Conservation (phyloP, 306 rosid species). For the Oxytropis ochrocephala region DNA sequence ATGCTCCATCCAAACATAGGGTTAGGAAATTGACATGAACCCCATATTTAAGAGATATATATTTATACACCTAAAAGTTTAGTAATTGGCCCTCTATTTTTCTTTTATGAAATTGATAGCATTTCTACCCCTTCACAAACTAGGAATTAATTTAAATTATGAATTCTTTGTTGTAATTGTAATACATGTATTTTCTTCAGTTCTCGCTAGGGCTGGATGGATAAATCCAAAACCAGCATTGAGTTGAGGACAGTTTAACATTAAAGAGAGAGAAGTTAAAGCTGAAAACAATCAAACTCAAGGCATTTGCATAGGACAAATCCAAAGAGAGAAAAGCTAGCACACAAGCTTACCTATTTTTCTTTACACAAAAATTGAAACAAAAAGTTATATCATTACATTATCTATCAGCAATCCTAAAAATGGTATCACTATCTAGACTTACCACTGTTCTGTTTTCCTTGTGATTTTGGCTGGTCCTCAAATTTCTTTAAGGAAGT, state of each 20-base stretch:
- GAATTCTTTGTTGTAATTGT: neutral
- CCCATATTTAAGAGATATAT: no score
- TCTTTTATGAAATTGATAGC: no score
- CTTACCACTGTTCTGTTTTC: slow-evolving; percentile 34
- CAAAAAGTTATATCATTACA: slow-evolving; percentile 21
- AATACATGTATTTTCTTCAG: neutral
- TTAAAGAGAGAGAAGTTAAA: neutral
- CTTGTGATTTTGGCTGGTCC: slow-evolving; percentile 35
- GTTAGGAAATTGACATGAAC: no score
- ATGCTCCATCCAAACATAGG: no score
- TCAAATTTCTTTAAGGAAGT: slow-evolving; percentile 32
- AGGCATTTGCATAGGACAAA: neutral
- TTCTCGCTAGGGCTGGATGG: neutral
- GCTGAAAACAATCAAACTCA: neutral
- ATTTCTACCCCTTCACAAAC: no score
- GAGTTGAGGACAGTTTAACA: neutral
- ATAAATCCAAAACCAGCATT: neutral
- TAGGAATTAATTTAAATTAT: no score
- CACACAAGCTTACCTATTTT: neutral
- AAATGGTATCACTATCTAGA: slow-evolving; percentile 16
- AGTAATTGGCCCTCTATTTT: no score
- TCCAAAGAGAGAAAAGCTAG: slow-evolving; percentile 14
- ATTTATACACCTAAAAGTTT: no score
- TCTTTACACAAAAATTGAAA: neutral
- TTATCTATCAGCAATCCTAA: slow-evolving; percentile 7